A percentile compares a stretch with the other conserved stretches of the same genome.
Conservation (phyloP, 2,329 filamentous ascomycete genomes). For the Colletotrichum abscissum region DNA sequence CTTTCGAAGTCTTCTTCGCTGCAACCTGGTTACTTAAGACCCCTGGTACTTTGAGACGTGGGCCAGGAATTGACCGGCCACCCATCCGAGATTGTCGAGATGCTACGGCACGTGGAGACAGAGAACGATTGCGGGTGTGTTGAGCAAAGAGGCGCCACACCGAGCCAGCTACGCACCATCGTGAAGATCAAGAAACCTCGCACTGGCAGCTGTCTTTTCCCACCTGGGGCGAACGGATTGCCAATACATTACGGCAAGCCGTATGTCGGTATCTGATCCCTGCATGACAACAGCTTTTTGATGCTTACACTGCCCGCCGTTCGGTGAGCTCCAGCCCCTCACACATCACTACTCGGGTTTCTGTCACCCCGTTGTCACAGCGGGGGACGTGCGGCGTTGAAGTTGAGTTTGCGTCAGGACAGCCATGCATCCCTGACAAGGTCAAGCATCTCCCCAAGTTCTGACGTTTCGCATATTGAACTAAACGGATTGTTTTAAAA, state of each 20-base stretch:
- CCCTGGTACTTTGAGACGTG: background rate
- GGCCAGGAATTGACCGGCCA: no score
- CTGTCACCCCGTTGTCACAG: slow-evolving; percentile 32
- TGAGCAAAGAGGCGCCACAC: background rate
- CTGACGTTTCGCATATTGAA: slow-evolving; percentile 22
- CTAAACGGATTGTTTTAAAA: slow-evolving; percentile 21
- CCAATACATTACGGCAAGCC: background rate
- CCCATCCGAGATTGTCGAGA: background rate
- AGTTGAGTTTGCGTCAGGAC: slow-evolving; percentile 34
- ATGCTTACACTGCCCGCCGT: background rate
- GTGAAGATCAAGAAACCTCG: background rate
- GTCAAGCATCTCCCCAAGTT: slow-evolving; percentile 23
- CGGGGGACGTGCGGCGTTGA: slow-evolving; percentile 28
- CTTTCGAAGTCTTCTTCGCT: background rate
- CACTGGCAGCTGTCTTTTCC: slow-evolving; percentile 12
- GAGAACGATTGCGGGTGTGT: background rate
- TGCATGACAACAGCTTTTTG: background rate
- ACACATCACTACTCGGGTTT: slow-evolving; percentile 18
- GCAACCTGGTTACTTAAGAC: background rate
- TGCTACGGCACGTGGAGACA: background rate
- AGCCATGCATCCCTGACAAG: slow-evolving; percentile 24
- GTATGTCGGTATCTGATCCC: background rate
- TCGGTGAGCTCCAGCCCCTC: slow-evolving; percentile 5
- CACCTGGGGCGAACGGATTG: background rate
- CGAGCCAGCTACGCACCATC: background rate